phyloP scores from a whole-genome alignment of 768 basidiomycete species.

The Tylopilus balloui region DNA sequence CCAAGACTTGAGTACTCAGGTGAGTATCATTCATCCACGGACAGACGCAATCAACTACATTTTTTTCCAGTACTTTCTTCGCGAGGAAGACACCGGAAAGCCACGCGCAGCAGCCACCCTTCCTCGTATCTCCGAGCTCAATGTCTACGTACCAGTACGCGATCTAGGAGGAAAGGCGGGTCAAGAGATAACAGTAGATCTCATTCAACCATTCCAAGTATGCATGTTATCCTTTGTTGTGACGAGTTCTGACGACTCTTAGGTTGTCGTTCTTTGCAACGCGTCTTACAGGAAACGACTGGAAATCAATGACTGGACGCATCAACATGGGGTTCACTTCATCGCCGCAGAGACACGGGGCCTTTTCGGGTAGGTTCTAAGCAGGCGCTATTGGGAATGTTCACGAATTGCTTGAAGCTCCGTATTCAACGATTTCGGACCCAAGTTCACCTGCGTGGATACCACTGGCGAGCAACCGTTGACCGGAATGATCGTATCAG shows the following conservation, averaged over 20 bases:
- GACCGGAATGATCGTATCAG: conserved; percentile 91
- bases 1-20: conserved; percentile 93
- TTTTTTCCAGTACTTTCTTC: conserved; percentile 80
- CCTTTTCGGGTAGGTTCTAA: conserved; percentile 74
- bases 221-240: conserved; percentile 16
- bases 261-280: conserved; percentile 90
- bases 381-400: neutral
- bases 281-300: conserved; percentile 75
- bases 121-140: conserved; percentile 89
- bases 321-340: conserved; percentile 84
- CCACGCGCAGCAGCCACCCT: conserved; percentile 81
- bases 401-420: conserved; percentile 46
- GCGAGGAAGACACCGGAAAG: conserved; percentile 82
- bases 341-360: conserved; percentile 89
- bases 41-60: conserved; percentile 6
- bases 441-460: conserved; percentile 92
- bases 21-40: conserved; percentile 31
- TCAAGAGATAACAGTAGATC: conserved; percentile 71
- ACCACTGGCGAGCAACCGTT: conserved; percentile 96
- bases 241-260: conserved; percentile 9
- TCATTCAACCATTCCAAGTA: conserved; percentile 87
- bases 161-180: conserved; percentile 76
- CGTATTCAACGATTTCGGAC: conserved; percentile 95
- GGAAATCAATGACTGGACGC: conserved; percentile 95
- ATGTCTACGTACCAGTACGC: conserved; percentile 92